Base-by-base conservation (phyloP, 1,284 basidiomycete species). In the Pholiota adiposa region DNA sequence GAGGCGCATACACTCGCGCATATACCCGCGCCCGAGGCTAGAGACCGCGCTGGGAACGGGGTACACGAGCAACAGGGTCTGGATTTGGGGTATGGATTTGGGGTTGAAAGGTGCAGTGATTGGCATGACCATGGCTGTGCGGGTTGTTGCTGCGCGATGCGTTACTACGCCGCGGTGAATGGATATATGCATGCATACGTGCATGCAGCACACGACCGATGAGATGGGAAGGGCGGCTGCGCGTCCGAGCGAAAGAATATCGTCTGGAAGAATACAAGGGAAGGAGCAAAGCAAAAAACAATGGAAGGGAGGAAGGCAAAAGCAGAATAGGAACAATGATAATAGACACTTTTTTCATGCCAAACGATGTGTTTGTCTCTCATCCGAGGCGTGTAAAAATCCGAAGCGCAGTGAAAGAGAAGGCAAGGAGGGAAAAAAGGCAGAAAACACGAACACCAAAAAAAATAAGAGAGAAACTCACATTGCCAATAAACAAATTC, bases 401-500 rank as follows among this genome's bases (percentile, higher is more conserved):
- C 49, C n/a, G 49, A 27, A 27, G 23, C 1, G 40, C 7, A 43
- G 49, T 41, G 46, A 54, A 25, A 53, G 54, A 31, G 56, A 34
- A 38, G 36, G 34, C 44, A 21, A 60, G 50, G 46, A 21, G 59
- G 49, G 29, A n/a, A 38, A 51, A 54, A n/a, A n/a, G n/a, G n/a
- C n/a, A n/a, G n/a, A n/a, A n/a, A n/a, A n/a, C n/a, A n/a, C 25
- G 19, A 33, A 27, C 56, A 55, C 52, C 33, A 55, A 43, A 9
- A 29, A 14, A 56, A 23, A 46, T 33, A 40, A 41, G 12, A 52
- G 56, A n/a, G 29, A 34, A 44, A 77, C 83, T 67, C 67, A 87
- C 86, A 72, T 88, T 88, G 58, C 85, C 86, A 33, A 88, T 83
- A 65, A 95, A 94, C 18, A 96, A 78, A 67, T 87, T 93, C 43